phyloP scores from a whole-genome alignment of 2,329 filamentous ascomycete species.

The Neofusicoccum ribis region DNA sequence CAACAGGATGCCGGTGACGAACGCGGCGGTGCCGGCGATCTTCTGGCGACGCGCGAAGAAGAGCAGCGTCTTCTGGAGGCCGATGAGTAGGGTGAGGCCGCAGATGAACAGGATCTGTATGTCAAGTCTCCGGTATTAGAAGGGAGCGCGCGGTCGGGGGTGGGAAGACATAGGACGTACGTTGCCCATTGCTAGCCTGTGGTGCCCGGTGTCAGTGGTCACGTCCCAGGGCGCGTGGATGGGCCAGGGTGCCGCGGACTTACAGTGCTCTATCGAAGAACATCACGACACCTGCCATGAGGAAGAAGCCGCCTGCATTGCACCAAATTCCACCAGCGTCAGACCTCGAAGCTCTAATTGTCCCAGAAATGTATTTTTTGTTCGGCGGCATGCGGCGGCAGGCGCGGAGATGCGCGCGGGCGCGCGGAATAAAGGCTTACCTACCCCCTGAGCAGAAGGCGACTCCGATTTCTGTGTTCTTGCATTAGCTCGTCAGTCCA shows the following conservation, averaged over 20 bases:
- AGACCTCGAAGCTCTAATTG: slow-evolving; percentile 24
- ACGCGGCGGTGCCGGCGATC: slow-evolving; percentile 85
- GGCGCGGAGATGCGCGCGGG: not conserved
- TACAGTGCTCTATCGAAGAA: slow-evolving; percentile 98
- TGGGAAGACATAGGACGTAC: slow-evolving; percentile 49
- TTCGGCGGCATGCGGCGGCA: slow-evolving; percentile 7
- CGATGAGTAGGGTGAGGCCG: slow-evolving; percentile 94
- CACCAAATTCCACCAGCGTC: slow-evolving; percentile 16
- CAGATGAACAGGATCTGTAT: slow-evolving; percentile 92
- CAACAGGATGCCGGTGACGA: slow-evolving; percentile 77
- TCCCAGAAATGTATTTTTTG: slow-evolving; percentile 14
- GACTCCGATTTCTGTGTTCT: slow-evolving; percentile 78
- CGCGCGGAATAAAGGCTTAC: slow-evolving; percentile 43
- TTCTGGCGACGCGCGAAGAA: slow-evolving; percentile 97
- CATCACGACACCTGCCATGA: slow-evolving; percentile 89
- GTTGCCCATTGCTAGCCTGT: slow-evolving; percentile 95
- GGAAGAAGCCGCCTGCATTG: slow-evolving; percentile 79
- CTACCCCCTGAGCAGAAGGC: slow-evolving; percentile 96
- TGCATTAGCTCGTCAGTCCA: not conserved
- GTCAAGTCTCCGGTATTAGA: not conserved
- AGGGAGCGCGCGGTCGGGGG: not conserved
- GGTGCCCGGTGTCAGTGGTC: slow-evolving; percentile 21
- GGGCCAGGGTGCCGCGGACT: slow-evolving; percentile 34
- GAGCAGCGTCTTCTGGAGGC: slow-evolving; percentile 80
- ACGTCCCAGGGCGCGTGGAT: not conserved